Evolutionary conservation across 495 filamentous ascomycete genomes (phyloP).

Genomic region (Xylaria sp.): DNA sequence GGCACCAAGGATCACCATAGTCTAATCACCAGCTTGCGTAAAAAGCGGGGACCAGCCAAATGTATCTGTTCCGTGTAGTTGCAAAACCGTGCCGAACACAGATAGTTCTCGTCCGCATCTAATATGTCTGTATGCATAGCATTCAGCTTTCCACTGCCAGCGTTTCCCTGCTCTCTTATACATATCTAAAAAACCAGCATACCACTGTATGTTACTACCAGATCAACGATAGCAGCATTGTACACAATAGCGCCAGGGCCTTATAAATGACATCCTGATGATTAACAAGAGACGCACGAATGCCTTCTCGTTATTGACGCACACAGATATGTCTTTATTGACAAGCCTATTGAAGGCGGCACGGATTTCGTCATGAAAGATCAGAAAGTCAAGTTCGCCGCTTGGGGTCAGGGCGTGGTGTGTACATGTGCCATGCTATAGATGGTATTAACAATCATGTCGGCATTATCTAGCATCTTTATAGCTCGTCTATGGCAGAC

Average conservation of each 20-base stretch:
- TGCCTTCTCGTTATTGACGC: neutral
- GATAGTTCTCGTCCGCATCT: neutral
- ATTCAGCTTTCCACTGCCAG: neutral
- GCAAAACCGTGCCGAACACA: neutral
- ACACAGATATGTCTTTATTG: neutral
- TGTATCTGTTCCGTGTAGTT: neutral
- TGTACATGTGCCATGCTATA: neutral
- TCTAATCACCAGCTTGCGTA: neutral
- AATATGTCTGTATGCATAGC: neutral
- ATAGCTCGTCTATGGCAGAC: neutral
- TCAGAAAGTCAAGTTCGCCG: neutral
- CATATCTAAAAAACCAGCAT: neutral
- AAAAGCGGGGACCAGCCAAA: neutral
- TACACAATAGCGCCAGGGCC: neutral
- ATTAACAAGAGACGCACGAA: neutral
- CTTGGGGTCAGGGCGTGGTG: neutral
- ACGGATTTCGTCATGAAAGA: neutral
- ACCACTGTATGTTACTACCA: neutral
- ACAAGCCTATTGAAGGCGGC: constrained; percentile 3
- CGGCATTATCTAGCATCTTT: neutral
- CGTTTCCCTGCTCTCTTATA: neutral
- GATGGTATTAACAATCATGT: neutral
- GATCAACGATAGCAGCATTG: neutral
- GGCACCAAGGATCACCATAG: neutral
- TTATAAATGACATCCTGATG: neutral